Conservation (phyloP, 192 early-diverging fungal genomes). For the Oehlia diaphana region DNA sequence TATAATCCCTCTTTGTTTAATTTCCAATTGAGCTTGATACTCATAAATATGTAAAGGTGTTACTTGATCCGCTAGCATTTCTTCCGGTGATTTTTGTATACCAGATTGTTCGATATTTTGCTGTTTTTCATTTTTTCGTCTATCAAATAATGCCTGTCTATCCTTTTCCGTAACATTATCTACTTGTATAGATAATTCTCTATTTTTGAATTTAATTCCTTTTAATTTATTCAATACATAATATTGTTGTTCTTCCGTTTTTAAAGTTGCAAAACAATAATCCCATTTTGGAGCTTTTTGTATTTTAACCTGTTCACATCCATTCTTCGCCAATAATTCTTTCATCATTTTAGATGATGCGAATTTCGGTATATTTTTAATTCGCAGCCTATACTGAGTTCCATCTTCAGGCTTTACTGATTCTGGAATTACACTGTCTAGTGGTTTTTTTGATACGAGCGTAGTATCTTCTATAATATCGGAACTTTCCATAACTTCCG, state of each 20-base stretch:
- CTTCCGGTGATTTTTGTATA: constrained; percentile 55
- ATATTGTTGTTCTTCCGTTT: background rate
- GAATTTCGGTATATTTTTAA: constrained; percentile 14
- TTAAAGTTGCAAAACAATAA: constrained; percentile 8
- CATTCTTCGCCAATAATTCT: background rate
- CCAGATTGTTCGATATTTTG: constrained; percentile 6
- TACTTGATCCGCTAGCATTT: constrained; percentile 68
- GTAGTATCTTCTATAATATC: no score
- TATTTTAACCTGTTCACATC: background rate
- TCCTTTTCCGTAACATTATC: constrained; percentile 16
- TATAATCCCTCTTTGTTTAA: constrained; percentile 46
- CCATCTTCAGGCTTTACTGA: background rate
- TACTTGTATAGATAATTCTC: background rate
- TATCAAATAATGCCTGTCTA: background rate
- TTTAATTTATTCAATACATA: constrained; percentile 4
- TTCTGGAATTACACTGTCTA: no score
- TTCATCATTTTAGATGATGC: constrained; percentile 4
- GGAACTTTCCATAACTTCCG: no score
- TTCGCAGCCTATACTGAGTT: background rate
- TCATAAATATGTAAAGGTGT: constrained; percentile 64
- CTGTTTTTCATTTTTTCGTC: constrained; percentile 4
- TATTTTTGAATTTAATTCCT: constrained; percentile 14
- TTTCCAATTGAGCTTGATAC: constrained; percentile 60
- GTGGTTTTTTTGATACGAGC: no score
- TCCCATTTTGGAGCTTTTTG: constrained; percentile 10